phyloP scores from a whole-genome alignment of 2,329 filamentous ascomycete species.

The Penicillium sp. region DNA sequence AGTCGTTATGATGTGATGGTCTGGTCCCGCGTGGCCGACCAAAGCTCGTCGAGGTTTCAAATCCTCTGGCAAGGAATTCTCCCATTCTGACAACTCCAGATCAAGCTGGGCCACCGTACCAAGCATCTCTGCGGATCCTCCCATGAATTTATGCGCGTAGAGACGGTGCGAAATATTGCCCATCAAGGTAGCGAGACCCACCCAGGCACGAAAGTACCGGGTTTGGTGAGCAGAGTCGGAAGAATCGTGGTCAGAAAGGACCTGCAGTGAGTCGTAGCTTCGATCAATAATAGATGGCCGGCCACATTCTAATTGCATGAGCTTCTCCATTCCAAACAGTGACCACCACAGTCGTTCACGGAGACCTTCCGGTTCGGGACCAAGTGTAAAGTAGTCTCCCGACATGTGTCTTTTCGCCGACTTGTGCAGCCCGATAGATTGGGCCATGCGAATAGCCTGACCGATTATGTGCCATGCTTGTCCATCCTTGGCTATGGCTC shows the following conservation, averaged over 20 bases:
- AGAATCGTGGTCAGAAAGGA: neutral
- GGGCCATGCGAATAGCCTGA: neutral
- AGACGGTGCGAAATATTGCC: slow-evolving; percentile 4
- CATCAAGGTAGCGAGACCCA: slow-evolving; percentile 2
- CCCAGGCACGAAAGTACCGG: neutral
- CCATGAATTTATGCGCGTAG: slow-evolving; percentile 3
- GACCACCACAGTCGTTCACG: neutral
- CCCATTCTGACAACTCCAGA: neutral
- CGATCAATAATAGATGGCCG: neutral
- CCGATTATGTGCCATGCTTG: neutral
- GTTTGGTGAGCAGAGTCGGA: neutral
- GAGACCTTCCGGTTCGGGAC: neutral
- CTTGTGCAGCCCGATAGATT: neutral
- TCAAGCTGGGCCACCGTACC: slow-evolving; percentile 1
- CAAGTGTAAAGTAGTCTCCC: neutral
- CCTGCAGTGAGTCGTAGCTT: neutral
- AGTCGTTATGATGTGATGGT: neutral
- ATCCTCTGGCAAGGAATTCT: neutral
- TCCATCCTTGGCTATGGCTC: neutral
- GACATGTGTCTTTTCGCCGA: neutral
- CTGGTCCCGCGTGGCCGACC: neutral
- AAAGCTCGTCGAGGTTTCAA: neutral
- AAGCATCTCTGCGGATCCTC: slow-evolving; percentile 5
- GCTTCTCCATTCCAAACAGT: neutral
- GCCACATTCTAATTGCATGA: neutral